Evolutionary conservation across 495 filamentous ascomycete species (phyloP).

Genomic region (Thermothielavioides terrestris): DNA sequence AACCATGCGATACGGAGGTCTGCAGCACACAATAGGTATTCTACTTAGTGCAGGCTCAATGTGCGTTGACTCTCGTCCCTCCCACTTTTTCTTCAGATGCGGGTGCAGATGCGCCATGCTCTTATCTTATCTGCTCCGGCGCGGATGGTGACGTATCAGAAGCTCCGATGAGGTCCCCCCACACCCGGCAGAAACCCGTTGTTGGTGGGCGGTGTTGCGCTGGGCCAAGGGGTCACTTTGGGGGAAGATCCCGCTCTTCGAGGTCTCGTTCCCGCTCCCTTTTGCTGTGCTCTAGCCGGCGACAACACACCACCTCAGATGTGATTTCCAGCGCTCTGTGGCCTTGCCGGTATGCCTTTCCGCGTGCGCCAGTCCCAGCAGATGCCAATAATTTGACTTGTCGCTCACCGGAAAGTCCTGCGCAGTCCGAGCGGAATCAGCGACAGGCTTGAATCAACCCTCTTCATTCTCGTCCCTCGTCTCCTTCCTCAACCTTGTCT

Average conservation of each 20-base stretch:
- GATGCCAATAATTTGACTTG: neutral
- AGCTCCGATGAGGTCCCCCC: slow-evolving; percentile 3
- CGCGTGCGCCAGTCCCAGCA: too few relatives aligned
- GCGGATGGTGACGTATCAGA: slow-evolving; percentile 24
- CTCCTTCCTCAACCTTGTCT: slow-evolving; percentile 3
- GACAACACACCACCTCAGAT: neutral
- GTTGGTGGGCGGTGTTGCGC: neutral
- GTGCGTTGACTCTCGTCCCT: too few relatives aligned
- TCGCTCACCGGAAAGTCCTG: neutral
- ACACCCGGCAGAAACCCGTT: slow-evolving; percentile 10
- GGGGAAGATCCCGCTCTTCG: neutral
- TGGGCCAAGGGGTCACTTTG: neutral
- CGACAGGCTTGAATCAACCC: neutral
- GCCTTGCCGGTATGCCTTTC: slow-evolving; percentile 10
- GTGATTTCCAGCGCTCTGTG: neutral
- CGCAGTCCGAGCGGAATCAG: too few relatives aligned
- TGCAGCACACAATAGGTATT: too few relatives aligned
- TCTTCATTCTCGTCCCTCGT: too few relatives aligned
- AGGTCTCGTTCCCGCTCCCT: slow-evolving; percentile 9
- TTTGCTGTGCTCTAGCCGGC: slow-evolving; percentile 13
- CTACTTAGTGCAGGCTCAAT: too few relatives aligned
- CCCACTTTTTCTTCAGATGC: too few relatives aligned
- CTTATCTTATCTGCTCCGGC: slow-evolving; percentile 25
- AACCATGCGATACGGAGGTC: too few relatives aligned
- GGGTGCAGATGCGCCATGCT: neutral